Base-by-base conservation (phyloP, 768 basidiomycete species). In the Coprinellus micaceus region DNA sequence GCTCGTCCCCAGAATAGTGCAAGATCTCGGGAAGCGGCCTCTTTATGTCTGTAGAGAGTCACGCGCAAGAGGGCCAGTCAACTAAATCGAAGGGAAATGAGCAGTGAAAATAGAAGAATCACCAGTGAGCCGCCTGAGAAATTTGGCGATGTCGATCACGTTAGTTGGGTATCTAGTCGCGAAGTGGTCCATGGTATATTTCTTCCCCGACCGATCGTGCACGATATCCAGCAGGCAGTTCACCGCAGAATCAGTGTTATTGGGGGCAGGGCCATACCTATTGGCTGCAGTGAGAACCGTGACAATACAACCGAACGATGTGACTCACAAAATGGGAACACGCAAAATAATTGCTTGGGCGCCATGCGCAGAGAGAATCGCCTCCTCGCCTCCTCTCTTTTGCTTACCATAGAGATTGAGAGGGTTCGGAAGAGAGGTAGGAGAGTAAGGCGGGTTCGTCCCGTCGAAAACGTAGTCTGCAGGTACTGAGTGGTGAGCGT, bases 391-490 rank as follows among this genome's bases (percentile, higher is more conserved):
- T 22, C 86, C 89, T 33, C 86, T 79, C 70, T 99, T 99, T 2
- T 89, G 88, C 62, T 79, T 72, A 1, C 93, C 96, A 66, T 99
- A 99, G 15, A 89, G 74, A 53, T 99, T 90, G 33, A 98, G 72
- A 0, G 96, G 96, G 65, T 94, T 91, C 12, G 91, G 82, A 29
- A 70, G 65, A 13, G 87, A 83, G 6, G 78, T 77, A 0, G 92
- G 88, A 5, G 81, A 78, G 74, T 99, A 99, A 0, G 94, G 94
- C 2, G 96, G 92, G 1, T 86, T 85, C n/a, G 81, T 86, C 1
- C 96, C 96, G 60, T 95, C 92, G 66, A 98, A 98, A 15, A 99
- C 94, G 71, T 98, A 98, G 71, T 99, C 94, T 88, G 61, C 26
- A 24, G 52, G 26, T 37, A 41, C 37, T 36, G 46, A 59, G 45